Evolutionary conservation across 306 rosid genomes (phyloP).

Genomic region (Senna tora): DNA sequence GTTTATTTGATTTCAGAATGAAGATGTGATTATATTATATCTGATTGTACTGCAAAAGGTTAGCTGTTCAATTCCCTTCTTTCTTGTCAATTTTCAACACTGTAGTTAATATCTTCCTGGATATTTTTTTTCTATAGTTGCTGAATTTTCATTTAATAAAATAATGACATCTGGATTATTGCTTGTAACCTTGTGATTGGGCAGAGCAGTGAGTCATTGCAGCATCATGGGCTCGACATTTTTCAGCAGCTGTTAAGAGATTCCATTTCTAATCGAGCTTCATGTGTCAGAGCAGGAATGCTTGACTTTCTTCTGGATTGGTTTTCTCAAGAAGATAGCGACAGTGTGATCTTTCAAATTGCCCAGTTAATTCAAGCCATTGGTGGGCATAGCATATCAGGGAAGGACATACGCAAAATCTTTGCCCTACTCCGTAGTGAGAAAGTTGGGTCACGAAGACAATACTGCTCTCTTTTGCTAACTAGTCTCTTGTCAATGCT

Average conservation of each 20-base stretch:
- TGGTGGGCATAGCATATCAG: conserved; percentile 98
- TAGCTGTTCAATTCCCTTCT: conserved; percentile 48
- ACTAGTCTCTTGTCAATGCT: conserved; percentile 84
- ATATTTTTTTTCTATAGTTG: conserved; percentile 13
- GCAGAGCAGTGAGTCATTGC: conserved; percentile 97
- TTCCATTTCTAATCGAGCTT: conserved; percentile 91
- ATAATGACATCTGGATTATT: conserved; percentile 45
- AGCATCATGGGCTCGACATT: conserved; percentile 73
- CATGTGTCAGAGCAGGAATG: conserved; percentile 98
- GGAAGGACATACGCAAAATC: conserved; percentile 95
- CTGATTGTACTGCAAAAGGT: conserved; percentile 88
- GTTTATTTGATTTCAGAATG: conserved; percentile 66
- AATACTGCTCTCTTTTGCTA: conserved; percentile 83
- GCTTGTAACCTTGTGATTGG: conserved; percentile 72
- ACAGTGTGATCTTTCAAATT: conserved; percentile 70
- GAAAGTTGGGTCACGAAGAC: conserved; percentile 77
- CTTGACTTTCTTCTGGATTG: conserved; percentile 94
- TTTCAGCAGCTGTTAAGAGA: conserved; percentile 85
- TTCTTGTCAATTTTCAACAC: conserved; percentile 25
- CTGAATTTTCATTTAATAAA: conserved; percentile 32
- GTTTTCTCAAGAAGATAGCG: conserved; percentile 83
- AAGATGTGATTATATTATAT: conserved; percentile 82
- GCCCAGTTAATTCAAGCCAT: conserved; percentile 85
- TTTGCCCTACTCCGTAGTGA: conserved; percentile 92
- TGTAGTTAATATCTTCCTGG: not conserved